Percentiles rank a stretch among this genome's conserved stretches.
These are phyloP conservation scores for Yueomyces sp. DNA, from an alignment of 1,139 yeast species.

Conservation along the genomic window DNA sequence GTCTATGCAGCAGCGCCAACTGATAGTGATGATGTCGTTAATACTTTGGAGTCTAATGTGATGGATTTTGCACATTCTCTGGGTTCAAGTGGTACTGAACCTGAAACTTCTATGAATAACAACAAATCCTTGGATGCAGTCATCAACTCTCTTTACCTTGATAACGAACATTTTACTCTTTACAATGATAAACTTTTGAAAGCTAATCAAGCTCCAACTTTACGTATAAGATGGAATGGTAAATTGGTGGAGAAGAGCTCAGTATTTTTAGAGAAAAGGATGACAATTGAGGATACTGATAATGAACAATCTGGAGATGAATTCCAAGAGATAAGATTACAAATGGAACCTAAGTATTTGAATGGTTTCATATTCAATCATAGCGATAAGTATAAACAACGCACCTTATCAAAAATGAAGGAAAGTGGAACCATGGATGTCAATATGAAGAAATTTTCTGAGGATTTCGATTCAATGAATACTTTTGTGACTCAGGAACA, in stretches of 20 bases:
- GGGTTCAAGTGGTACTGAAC: conserved; percentile 15
- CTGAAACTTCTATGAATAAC: conserved; percentile 30
- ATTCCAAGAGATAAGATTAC: conserved; percentile 34
- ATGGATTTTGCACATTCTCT: conserved; percentile 21
- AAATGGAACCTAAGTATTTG: conserved; percentile 69
- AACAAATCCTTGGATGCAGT: conserved; percentile 56
- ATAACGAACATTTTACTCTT: conserved; percentile 67
- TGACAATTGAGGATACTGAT: conserved; percentile 37
- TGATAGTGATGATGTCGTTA: conserved; percentile 22
- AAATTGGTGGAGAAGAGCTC: conserved; percentile 64
- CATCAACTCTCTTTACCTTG: conserved; percentile 80
- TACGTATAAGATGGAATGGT: conserved; percentile 89
- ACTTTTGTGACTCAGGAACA: conserved; percentile 50
- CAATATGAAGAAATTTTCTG: conserved; percentile 39
- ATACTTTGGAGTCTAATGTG: conserved; percentile 19
- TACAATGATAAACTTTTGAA: conserved; percentile 75
- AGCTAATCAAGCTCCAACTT: conserved; percentile 57
- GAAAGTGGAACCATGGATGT: conserved; percentile 41
- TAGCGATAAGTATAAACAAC: conserved; percentile 35
- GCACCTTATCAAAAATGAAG: conserved; percentile 39
- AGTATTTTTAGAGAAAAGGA: conserved; percentile 67
- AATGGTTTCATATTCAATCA: conserved; percentile 40
- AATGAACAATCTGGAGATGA: conserved; percentile 6
- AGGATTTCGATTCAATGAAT: conserved; percentile 47
- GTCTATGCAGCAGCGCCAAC: conserved; percentile 44